Evolutionary conservation across 441 rosid species (phyloP).

Genomic region (Daphne laureola): DNA sequence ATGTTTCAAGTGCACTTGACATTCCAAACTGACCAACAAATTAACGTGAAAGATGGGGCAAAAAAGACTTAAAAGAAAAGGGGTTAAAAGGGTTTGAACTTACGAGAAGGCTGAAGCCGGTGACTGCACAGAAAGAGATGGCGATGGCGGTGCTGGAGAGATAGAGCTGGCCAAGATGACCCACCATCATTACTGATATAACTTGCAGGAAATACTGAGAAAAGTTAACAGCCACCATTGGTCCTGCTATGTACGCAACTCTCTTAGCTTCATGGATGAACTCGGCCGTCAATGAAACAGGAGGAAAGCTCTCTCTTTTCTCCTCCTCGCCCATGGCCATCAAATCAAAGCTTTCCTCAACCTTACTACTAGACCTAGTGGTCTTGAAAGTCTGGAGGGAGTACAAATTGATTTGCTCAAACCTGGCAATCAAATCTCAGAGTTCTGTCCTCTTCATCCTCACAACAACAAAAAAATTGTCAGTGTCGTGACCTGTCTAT

Average conservation of each 20-base stretch:
- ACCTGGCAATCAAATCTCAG: too few species aligned
- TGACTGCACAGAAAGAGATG: constrained; percentile 46
- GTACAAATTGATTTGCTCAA: not conserved
- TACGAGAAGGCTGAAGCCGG: constrained; percentile 56
- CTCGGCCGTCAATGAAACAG: not conserved
- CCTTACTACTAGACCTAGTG: too few species aligned
- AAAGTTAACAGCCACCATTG: constrained; percentile 47
- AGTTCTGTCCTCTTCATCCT: too few species aligned
- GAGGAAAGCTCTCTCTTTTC: not conserved
- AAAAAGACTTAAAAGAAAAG: too few species aligned
- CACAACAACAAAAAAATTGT: too few species aligned
- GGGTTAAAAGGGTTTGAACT: constrained; percentile 6
- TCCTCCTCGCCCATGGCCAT: constrained; percentile 5
- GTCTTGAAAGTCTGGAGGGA: too few species aligned
- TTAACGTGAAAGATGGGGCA: too few species aligned
- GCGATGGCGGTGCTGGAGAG: constrained; percentile 65
- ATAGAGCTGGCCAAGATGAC: constrained; percentile 56
- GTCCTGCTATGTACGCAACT: constrained; percentile 38
- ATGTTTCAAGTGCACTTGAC: constrained; percentile 69
- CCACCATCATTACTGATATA: constrained; percentile 49
- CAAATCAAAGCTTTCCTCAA: too few species aligned
- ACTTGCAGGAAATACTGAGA: constrained; percentile 48
- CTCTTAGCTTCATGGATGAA: constrained; percentile 28
- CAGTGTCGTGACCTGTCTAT: too few species aligned
- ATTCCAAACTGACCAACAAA: constrained; percentile 48